A percentile compares a stretch with the other conserved stretches of the same genome.
phyloP scores from a whole-genome alignment of 2,329 filamentous ascomycete genomes.

The Phyllosticta citribraziliensis region DNA sequence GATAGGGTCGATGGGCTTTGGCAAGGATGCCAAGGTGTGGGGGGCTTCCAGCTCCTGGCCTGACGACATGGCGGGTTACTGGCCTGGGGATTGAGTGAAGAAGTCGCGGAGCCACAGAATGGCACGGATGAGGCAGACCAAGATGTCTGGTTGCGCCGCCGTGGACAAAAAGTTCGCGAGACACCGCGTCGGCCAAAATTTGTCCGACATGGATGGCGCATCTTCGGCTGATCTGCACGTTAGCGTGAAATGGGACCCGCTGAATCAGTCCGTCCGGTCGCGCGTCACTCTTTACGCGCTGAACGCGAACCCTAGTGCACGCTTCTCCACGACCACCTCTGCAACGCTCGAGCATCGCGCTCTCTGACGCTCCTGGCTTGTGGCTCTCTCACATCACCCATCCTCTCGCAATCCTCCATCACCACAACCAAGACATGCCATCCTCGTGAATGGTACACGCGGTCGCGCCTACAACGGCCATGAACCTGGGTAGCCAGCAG shows the following conservation, averaged over 20 bases:
- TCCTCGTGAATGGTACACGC: constrained; percentile 26
- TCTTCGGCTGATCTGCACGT: background rate
- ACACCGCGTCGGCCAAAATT: constrained; percentile 5
- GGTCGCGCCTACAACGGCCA: constrained; percentile 24
- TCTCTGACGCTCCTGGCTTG: background rate
- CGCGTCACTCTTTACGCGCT: background rate
- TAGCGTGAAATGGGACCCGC: background rate
- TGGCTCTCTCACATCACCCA: background rate
- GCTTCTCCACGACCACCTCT: background rate
- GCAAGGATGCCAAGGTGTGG: constrained; percentile 34
- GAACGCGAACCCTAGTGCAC: background rate
- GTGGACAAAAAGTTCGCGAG: constrained; percentile 11
- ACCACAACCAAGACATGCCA: background rate
- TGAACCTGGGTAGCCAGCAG: constrained; percentile 27
- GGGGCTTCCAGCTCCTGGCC: constrained; percentile 27
- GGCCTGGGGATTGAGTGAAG: constrained; percentile 13
- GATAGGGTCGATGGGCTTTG: constrained; percentile 31
- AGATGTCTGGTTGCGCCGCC: constrained; percentile 2
- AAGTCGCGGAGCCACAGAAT: background rate
- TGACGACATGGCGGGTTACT: constrained; percentile 26
- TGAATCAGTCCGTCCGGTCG: background rate
- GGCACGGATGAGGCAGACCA: background rate
- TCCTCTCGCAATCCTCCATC: background rate
- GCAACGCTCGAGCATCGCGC: background rate
- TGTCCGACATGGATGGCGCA: constrained; percentile 2